Conservation (phyloP, 2,329 filamentous ascomycete species). For the Pleomassaria siparia region DNA sequence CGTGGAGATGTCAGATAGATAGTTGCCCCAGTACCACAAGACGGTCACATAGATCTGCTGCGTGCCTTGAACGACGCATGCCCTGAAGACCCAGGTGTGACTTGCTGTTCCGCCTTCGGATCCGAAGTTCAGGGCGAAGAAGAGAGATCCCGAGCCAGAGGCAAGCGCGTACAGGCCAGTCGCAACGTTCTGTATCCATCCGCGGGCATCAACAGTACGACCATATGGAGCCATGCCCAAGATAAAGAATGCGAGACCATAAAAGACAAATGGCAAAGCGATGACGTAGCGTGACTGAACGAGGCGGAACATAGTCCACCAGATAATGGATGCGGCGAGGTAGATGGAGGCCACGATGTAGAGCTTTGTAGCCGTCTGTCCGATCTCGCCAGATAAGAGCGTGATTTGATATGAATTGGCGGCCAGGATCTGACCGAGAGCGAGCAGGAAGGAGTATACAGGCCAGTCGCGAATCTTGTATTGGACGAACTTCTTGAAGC, state of each 20-base stretch:
- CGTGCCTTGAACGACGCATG: constrained; percentile 66
- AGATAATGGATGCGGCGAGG: constrained; percentile 45
- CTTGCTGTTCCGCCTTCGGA: constrained; percentile 64
- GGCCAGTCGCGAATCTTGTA: constrained; percentile 29
- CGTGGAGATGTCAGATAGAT: constrained; percentile 50
- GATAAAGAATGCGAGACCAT: constrained; percentile 63
- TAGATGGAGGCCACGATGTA: constrained; percentile 23
- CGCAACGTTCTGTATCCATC: constrained; percentile 62
- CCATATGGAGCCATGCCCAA: constrained; percentile 64
- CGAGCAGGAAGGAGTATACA: constrained; percentile 24
- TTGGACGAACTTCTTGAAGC: constrained; percentile 22
- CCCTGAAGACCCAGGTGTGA: constrained; percentile 67
- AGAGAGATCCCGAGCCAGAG: constrained; percentile 64
- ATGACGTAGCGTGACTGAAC: constrained; percentile 60
- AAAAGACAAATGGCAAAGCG: constrained; percentile 64
- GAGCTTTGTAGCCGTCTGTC: constrained; percentile 21
- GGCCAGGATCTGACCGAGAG: constrained; percentile 23
- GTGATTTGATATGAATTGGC: constrained; percentile 57
- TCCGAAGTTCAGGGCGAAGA: constrained; percentile 69
- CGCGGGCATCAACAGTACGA: constrained; percentile 41
- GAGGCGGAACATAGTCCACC: constrained; percentile 65
- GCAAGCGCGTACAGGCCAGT: constrained; percentile 64
- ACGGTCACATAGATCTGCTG: constrained; percentile 67
- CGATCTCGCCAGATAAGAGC: constrained; percentile 64
- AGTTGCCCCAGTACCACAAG: constrained; percentile 68